Percentiles rank a stretch among this genome's conserved stretches.
Evolutionary conservation across 2,329 filamentous ascomycete genomes (phyloP).

Genomic region (Alternaria ethzedia): DNA sequence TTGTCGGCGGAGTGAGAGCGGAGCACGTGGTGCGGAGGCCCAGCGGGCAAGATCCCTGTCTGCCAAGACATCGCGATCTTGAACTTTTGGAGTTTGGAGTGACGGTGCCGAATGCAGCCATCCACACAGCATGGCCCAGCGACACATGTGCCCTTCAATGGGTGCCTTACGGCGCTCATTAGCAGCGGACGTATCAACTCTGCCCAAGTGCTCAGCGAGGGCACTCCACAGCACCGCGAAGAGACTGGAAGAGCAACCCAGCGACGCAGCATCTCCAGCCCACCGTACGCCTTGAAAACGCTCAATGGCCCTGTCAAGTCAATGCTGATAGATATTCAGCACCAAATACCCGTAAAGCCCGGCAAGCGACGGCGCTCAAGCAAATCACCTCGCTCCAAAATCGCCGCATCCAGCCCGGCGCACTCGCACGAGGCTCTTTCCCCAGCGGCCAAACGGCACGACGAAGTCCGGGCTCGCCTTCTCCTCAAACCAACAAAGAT

Average conservation of each 20-base stretch:
- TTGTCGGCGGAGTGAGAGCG: background rate
- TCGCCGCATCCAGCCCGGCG: slow-evolving; percentile 25
- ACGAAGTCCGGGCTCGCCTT: slow-evolving; percentile 2
- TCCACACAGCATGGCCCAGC: slow-evolving; percentile 43
- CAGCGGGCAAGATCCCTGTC: slow-evolving; percentile 24
- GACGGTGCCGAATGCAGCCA: slow-evolving; percentile 18
- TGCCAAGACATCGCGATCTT: slow-evolving; percentile 36
- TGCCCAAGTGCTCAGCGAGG: slow-evolving; percentile 27
- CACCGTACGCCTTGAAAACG: slow-evolving; percentile 6
- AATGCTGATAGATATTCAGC: slow-evolving; percentile 19
- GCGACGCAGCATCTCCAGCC: slow-evolving; percentile 18
- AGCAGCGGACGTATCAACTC: slow-evolving; percentile 21
- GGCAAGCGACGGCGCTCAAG: slow-evolving; percentile 32
- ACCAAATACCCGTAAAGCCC: slow-evolving; percentile 30
- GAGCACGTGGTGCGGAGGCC: slow-evolving; percentile 19
- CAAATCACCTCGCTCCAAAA: slow-evolving; percentile 34
- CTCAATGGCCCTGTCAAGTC: background rate
- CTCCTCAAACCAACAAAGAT: background rate
- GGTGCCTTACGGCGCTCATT: slow-evolving; percentile 36
- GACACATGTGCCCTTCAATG: slow-evolving; percentile 43
- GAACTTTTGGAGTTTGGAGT: slow-evolving; percentile 34
- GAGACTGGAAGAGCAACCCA: slow-evolving; percentile 32
- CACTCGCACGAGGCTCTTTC: slow-evolving; percentile 27
- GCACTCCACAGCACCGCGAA: slow-evolving; percentile 35
- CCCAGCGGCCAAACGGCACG: slow-evolving; percentile 25